These are phyloP conservation scores for Aureobasidium melanogenum DNA, from an alignment of 2,329 filamentous ascomycete species.

Conservation along the genomic window DNA sequence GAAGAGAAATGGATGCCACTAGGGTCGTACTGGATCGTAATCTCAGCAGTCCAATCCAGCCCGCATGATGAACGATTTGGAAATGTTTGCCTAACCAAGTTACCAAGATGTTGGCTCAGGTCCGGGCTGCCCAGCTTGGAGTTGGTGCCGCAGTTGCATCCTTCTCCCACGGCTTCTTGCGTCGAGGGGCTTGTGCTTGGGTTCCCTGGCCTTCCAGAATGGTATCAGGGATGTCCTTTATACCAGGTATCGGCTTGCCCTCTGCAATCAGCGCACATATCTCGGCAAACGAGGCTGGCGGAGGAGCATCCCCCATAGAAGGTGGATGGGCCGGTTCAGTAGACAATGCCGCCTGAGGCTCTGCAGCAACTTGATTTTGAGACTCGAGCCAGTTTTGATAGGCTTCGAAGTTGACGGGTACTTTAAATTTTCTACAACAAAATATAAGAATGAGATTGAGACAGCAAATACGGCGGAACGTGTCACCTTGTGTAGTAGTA, in stretches of 20 bases:
- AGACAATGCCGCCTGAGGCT: not conserved
- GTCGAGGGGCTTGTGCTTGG: slow-evolving; percentile 40
- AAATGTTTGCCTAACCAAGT: not conserved
- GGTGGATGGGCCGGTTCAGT: slow-evolving; percentile 8
- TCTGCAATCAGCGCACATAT: slow-evolving; percentile 78
- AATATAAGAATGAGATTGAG: not conserved
- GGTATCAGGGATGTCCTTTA: slow-evolving; percentile 76
- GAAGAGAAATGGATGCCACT: not conserved
- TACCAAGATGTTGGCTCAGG: not conserved
- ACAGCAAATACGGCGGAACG: not conserved
- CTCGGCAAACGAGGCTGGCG: slow-evolving; percentile 74
- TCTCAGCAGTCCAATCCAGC: not conserved
- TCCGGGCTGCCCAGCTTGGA: slow-evolving; percentile 7
- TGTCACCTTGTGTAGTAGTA: slow-evolving; percentile 54
- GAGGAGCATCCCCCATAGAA: slow-evolving; percentile 48
- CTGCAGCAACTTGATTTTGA: not conserved
- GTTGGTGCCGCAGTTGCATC: slow-evolving; percentile 23
- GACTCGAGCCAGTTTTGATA: slow-evolving; percentile 57
- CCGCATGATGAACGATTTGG: no score
- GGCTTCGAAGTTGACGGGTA: slow-evolving; percentile 52
- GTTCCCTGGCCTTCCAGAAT: slow-evolving; percentile 62
- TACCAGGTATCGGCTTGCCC: slow-evolving; percentile 76
- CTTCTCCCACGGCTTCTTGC: slow-evolving; percentile 75
- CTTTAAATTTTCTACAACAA: slow-evolving; percentile 31
- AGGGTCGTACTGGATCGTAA: not conserved